Evolutionary conservation across 2,329 filamentous ascomycete genomes (phyloP).

Genomic region (Talaromyces sp.): DNA sequence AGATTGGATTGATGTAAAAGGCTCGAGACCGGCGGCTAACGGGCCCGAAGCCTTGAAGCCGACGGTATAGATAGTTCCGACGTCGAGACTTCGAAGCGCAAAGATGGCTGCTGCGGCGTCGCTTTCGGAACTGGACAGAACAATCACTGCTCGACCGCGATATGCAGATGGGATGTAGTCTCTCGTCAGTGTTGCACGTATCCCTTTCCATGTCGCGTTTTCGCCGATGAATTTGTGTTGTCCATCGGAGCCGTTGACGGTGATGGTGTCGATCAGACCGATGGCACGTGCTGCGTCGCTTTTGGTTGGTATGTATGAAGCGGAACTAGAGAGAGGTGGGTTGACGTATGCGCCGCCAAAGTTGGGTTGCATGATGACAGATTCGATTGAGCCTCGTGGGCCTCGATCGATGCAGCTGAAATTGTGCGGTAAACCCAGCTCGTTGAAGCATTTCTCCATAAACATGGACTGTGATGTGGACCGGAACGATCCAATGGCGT

Average conservation of each 20-base stretch:
- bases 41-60: conserved; percentile 64
- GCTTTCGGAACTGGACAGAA: conserved; percentile 68
- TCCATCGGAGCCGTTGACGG: conserved; percentile 55
- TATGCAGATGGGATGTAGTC: conserved; percentile 83
- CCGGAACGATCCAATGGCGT: conserved; percentile 70
- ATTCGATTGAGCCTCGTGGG: conserved; percentile 64
- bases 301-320: conserved; percentile 61
- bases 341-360: conserved; percentile 83
- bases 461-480: conserved; percentile 78
- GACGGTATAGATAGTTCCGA: conserved; percentile 78
- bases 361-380: conserved; percentile 66
- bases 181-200: conserved; percentile 73
- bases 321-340: conserved; percentile 61
- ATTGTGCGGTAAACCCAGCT: conserved; percentile 79
- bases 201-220: conserved; percentile 82
- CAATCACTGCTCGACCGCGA: conserved; percentile 68
- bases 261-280: conserved; percentile 77
- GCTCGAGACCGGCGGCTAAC: conserved; percentile 63
- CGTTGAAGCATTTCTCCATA: conserved; percentile 79
- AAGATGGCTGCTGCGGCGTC: conserved; percentile 78
- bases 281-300: conserved; percentile 76
- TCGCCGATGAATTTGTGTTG: conserved; percentile 66
- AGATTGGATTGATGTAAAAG: conserved; percentile 68
- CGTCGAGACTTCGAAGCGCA: conserved; percentile 69
- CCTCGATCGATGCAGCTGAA: conserved; percentile 72